Evolutionary conservation across 331 rosid genomes (phyloP), one percentile per base, ranked within the genome.

Genomic region (Dryas integrifolia): DNA sequence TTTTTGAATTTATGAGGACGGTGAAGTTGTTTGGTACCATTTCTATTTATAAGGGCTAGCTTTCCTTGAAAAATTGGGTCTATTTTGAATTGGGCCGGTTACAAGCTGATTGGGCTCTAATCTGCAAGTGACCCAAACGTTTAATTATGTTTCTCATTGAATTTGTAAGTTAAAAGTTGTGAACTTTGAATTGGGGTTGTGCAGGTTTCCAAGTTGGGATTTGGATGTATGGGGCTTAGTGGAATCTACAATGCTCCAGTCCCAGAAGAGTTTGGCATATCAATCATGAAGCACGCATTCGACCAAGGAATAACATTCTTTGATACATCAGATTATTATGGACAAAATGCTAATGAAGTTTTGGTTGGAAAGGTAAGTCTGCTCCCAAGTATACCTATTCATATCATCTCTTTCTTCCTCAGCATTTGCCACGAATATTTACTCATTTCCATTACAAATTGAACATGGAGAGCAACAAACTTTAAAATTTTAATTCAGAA

Each of bases 141-240:
- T 2, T 26, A 26, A 2, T 1, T 30, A 30, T 30, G 35, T 30
- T 30, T 30, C 2, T 2, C 2, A 30, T 30, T 30, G 35, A 30
- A 30, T 30, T 9, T 18, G 26, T 18, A 1, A 10, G 12, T 57
- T n/a, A 5, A 6, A 6, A 2, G 16, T 10, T 16, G 35, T 53
- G 59, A n/a, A 16, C 18, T 56, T 18, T 56, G 38, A 12, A 30
- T 44, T 8, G 24, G 24, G 24, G 24, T 21, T 4, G 38, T 63
- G 12, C 35, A 89, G 97, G 96, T 89, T 51, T 89, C 97, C 35
- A 86, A 75, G 79, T 59, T 92, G 73, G 97, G 93, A 63, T 87
- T 69, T 79, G 97, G 93, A 26, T 92, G 97, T 72, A 82, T 79
- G 86, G 85, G 92, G 49, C 84, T 92, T 1, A 58, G 74, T 2